Conservation (phyloP, 257 asterid species). For the Phtheirospermum japonicum region DNA sequence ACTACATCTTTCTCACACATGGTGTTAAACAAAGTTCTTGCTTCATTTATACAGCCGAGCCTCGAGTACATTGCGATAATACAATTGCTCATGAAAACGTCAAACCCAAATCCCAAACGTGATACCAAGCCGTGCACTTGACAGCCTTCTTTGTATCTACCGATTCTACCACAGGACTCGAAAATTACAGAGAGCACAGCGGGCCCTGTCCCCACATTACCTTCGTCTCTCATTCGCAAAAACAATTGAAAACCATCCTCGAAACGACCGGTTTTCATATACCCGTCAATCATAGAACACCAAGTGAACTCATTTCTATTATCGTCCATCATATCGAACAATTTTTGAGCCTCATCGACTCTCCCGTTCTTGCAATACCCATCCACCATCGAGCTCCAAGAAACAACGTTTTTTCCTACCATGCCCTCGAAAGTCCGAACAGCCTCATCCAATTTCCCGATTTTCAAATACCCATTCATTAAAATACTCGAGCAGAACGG, state of each 20-base stretch:
- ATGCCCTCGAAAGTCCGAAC: slow-evolving; percentile 50
- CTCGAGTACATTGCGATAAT: slow-evolving; percentile 71
- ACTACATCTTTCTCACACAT: slow-evolving; percentile 54
- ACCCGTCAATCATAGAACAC: slow-evolving; percentile 89
- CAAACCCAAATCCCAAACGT: slow-evolving; percentile 58
- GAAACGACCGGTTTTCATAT: slow-evolving; percentile 57
- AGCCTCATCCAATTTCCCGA: slow-evolving; percentile 57
- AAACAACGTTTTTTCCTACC: slow-evolving; percentile 60
- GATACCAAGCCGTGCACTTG: slow-evolving; percentile 63
- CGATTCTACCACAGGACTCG: slow-evolving; percentile 65
- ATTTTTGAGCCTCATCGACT: slow-evolving; percentile 47
- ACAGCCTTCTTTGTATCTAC: slow-evolving; percentile 48
- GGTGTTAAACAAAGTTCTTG: slow-evolving; percentile 42
- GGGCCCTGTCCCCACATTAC: slow-evolving; percentile 41
- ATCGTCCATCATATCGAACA: slow-evolving; percentile 56
- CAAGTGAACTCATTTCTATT: slow-evolving; percentile 67
- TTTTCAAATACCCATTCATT: slow-evolving; percentile 67
- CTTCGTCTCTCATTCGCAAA: slow-evolving; percentile 57
- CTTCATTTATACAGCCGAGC: slow-evolving; percentile 49
- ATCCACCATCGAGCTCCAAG: slow-evolving; percentile 89
- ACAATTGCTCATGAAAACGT: slow-evolving; percentile 61
- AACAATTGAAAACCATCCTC: slow-evolving; percentile 70
- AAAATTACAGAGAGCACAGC: slow-evolving; percentile 45
- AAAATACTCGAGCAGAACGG: slow-evolving; percentile 69
- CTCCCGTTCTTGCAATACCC: slow-evolving; percentile 68